Base-by-base conservation (phyloP, 768 basidiomycete genomes). In the Gymnopilus dilepis region DNA sequence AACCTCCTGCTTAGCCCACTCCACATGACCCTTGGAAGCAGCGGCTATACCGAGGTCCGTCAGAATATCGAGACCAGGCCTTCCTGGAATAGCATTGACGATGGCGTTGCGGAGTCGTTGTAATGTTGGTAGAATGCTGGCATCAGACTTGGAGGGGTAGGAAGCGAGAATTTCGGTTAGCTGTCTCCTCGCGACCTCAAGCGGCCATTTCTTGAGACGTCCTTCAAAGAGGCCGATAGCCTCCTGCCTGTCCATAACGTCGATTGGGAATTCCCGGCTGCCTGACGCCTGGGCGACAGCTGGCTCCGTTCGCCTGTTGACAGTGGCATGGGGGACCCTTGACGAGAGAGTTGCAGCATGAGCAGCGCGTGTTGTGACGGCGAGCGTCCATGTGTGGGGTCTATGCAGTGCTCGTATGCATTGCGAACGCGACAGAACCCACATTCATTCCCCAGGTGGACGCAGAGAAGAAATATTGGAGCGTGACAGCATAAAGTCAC, bases 11-110 rank as follows among this genome's bases (percentile, higher is more conserved):
- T 47, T 58, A 28, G 58, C 54, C 40, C 60, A 66, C 2, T 47
- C 21, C 0, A 22, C 28, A 11, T 81, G 82, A 0, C 87, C 87
- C 64, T 84, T 86, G 17, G 74, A 70, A 3, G 80, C 80, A n/a
- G 77, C 74, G 4, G 78, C 70, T 43, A 78, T 56, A 19, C 78
- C 83, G 51, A 86, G 82, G 13, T 70, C 74, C 57, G 77, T 66
- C 15, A 84, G 61, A 24, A 84, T 73, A 1, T 69, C 53, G 24
- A 84, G 67, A 9, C 78, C 67, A 11, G 67, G 34, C 4, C 28
- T 67, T n/a, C 75, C 64, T 15, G 79, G 75, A 13, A 78, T 71
- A 17, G 48, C 38, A 8, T 22, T 28, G 6, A 58, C 24, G 13
- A 70, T 53, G 31, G 63, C 43, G n/a, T 60, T 45, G 31, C 59